A percentile compares a stretch with the other conserved stretches of the same genome.
phyloP scores from a whole-genome alignment of 139 green algal species.

The Mychonastes homosphaera region DNA sequence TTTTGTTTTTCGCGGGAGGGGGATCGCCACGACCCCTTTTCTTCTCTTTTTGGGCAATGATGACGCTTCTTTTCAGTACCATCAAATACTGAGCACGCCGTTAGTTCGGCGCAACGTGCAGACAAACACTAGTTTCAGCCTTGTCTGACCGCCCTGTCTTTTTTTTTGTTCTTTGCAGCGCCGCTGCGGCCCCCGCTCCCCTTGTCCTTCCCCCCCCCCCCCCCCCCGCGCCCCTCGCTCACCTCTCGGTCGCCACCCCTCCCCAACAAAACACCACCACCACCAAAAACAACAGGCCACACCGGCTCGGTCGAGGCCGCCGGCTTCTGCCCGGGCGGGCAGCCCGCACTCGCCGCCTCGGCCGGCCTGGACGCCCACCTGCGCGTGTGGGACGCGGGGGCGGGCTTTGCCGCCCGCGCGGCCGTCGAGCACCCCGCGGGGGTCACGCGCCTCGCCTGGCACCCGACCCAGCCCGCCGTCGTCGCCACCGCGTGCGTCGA shows the following conservation, averaged over 20 bases:
- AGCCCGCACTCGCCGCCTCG: slow-evolving; percentile 48
- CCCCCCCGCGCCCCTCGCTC: neutral
- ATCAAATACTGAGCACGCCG: slow-evolving; percentile 20
- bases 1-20: neutral
- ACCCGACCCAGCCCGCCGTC: slow-evolving; percentile 51
- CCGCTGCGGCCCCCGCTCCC: neutral
- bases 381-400: slow-evolving; percentile 69
- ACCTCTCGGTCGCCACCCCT: no score
- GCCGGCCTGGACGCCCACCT: slow-evolving; percentile 63
- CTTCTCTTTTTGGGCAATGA: neutral
- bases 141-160: slow-evolving; percentile 3
- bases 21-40: no score
- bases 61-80: slow-evolving; percentile 1
- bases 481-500: slow-evolving; percentile 70
- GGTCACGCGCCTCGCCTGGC: slow-evolving; percentile 47
- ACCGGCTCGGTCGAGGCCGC: slow-evolving; percentile 65
- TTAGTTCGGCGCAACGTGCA: no score
- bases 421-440: no score
- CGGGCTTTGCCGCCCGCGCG: no score
- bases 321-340: slow-evolving; percentile 46
- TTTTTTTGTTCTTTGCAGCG: neutral
- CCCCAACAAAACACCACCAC: no score
- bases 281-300: no score
- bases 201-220: neutral
- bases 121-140: slow-evolving; percentile 8